These are phyloP conservation scores for Podaxis sp. DNA, from an alignment of 768 basidiomycete species.

Conservation along the genomic window DNA sequence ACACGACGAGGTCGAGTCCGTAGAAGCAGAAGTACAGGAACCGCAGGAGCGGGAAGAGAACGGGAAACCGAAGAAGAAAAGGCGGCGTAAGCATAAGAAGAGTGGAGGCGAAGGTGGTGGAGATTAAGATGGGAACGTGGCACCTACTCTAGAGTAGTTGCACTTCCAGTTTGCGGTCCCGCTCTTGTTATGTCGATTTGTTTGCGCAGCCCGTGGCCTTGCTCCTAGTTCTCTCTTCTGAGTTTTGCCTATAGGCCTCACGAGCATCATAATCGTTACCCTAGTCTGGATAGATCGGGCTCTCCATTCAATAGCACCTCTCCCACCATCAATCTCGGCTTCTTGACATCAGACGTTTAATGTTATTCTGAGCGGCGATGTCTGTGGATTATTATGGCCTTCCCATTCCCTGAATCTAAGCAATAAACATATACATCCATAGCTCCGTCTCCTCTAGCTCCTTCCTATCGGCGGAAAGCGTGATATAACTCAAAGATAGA, in stretches of 20 bases:
- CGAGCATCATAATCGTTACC: background rate
- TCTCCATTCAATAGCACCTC: background rate
- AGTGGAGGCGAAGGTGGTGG: slow-evolving; percentile 18
- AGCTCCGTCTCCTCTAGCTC: background rate
- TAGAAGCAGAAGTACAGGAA: slow-evolving; percentile 31
- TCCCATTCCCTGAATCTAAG: background rate
- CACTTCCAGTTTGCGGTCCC: background rate
- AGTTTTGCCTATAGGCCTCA: background rate
- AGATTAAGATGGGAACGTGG: background rate
- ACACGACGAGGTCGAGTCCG: slow-evolving; percentile 21
- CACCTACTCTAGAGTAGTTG: background rate
- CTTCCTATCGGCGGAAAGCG: background rate
- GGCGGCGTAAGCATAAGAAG: slow-evolving; percentile 22
- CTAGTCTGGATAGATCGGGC: background rate
- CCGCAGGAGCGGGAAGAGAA: slow-evolving; percentile 11
- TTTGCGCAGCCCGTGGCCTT: too few species aligned
- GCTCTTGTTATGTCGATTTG: background rate
- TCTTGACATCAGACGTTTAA: background rate
- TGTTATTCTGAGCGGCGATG: background rate
- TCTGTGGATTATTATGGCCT: background rate
- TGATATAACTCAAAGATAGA: background rate
- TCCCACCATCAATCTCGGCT: background rate
- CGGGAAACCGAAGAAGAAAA: slow-evolving; percentile 18
- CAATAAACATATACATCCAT: background rate
- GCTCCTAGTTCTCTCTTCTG: background rate